phyloP scores from a whole-genome alignment of 768 basidiomycete species.

The Suillus ampliporus region DNA sequence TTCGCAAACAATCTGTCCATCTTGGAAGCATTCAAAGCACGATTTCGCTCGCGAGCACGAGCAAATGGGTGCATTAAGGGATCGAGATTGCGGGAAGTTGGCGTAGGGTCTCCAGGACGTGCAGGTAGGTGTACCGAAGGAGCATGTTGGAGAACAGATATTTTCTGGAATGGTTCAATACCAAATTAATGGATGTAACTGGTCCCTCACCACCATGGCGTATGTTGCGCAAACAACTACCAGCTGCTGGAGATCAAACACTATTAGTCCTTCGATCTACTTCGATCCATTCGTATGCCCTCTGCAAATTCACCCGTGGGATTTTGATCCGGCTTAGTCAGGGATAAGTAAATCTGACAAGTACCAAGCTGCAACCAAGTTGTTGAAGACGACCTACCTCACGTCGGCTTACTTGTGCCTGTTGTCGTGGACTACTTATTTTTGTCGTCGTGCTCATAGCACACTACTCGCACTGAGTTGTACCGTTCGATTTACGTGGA shows the following conservation, averaged over 20 bases:
- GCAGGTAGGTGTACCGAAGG: conserved; percentile 74
- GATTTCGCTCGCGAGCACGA: conserved; percentile 88
- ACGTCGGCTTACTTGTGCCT: too few relatives aligned
- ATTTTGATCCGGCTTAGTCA: neutral
- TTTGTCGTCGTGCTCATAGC: too few relatives aligned
- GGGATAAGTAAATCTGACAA: too few relatives aligned
- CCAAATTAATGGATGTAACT: conserved; percentile 1
- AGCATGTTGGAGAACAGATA: conserved; percentile 85
- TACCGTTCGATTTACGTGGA: neutral
- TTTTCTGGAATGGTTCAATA: conserved; percentile 60
- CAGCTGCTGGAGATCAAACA: neutral
- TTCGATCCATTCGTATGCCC: too few relatives aligned
- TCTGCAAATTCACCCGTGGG: too few relatives aligned
- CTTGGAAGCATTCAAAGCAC: conserved; percentile 94
- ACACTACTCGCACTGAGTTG: too few relatives aligned
- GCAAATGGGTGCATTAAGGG: conserved; percentile 97
- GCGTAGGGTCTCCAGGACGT: conserved; percentile 83
- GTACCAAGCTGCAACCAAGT: too few relatives aligned
- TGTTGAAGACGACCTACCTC: too few relatives aligned
- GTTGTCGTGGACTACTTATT: too few relatives aligned
- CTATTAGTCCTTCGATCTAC: too few relatives aligned
- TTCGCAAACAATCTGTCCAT: conserved; percentile 99
- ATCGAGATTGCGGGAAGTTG: conserved; percentile 89
- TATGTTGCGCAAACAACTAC: conserved; percentile 1
- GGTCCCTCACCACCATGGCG: conserved; percentile 14